Evolutionary conservation across 176 grass and related monocot genomes (phyloP), one percentile per base, ranked within the genome.

Genomic region (Triticum urartu): DNA sequence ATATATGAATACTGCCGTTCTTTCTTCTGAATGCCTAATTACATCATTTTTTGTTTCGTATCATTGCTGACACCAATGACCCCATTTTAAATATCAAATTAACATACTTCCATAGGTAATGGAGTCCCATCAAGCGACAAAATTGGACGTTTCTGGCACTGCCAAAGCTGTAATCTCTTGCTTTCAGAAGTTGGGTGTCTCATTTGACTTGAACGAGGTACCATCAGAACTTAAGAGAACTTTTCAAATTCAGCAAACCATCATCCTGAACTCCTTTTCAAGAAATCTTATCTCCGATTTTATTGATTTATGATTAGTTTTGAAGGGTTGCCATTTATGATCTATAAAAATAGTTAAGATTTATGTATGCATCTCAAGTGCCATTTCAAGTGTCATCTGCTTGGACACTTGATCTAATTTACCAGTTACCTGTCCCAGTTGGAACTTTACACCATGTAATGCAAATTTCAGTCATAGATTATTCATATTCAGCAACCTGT

Each of bases 151-250:
- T 74, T 98, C 93, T 86, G 93, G 93, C 50, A 98, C 93, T 73
- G 93, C 96, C 30, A 95, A 98, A 87, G 90, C 93, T 81, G 93
- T 94, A 28, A 94, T 98, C 84, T 88, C 96, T 83, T 95, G 90
- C 85, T 95, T 98, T 85, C 79, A 94, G 81, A 95, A 98, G 62
- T 68, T 98, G 69, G 93, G 93, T 75, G 87, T 95, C 24, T 75
- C 81, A 10, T 98, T 95, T 26, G 70, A 94, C 86, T 45, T 94
- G 60, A 79, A 95, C 12, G 81, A 95, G 93, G 96, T 98, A 84
- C 52, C 25, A 5, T 21, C 18, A 64, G 66, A 3, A 26, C 42
- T 63, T 48, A 38, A 67, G 6, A 39, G n/a, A 86, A 81, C 15
- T 40, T 39, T 63, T 72, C 22, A 3, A 10, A 26, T 63, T 75